Evolutionary conservation across 148 eudicot genomes (phyloP).

Genomic region (Arctostaphylos glauca): DNA sequence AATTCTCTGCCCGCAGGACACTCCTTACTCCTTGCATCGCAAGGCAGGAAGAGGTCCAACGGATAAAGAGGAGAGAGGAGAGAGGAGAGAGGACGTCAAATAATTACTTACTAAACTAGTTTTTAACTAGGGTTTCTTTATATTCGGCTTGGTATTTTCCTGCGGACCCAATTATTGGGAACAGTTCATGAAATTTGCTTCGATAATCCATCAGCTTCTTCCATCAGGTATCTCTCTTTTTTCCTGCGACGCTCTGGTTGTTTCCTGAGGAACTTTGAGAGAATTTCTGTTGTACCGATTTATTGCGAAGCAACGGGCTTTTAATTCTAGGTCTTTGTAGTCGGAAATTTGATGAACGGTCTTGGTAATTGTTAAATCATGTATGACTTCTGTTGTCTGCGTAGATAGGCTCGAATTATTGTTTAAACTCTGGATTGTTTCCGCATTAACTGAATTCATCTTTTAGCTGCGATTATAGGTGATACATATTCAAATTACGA

Average conservation of each 20-base stretch:
- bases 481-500: too few relatives aligned
- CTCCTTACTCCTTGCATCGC: not conserved
- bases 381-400: not conserved
- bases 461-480: not conserved
- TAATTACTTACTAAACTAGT: not conserved
- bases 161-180: not conserved
- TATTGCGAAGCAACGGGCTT: not conserved
- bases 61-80: not conserved
- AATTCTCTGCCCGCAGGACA: not conserved
- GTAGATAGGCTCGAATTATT: not conserved
- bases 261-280: not conserved
- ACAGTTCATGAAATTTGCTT: not conserved
- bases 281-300: not conserved
- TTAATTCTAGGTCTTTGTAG: not conserved
- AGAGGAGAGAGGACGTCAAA: not conserved
- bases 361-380: not conserved
- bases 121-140: conserved; percentile 6
- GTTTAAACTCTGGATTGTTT: not conserved
- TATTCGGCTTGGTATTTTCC: not conserved
- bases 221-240: conserved; percentile 7
- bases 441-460: not conserved
- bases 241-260: not conserved
- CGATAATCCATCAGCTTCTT: not conserved
- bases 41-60: not conserved
- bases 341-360: not conserved